phyloP scores from a whole-genome alignment of 768 basidiomycete genomes.

The Cystobasidium ongulense region DNA sequence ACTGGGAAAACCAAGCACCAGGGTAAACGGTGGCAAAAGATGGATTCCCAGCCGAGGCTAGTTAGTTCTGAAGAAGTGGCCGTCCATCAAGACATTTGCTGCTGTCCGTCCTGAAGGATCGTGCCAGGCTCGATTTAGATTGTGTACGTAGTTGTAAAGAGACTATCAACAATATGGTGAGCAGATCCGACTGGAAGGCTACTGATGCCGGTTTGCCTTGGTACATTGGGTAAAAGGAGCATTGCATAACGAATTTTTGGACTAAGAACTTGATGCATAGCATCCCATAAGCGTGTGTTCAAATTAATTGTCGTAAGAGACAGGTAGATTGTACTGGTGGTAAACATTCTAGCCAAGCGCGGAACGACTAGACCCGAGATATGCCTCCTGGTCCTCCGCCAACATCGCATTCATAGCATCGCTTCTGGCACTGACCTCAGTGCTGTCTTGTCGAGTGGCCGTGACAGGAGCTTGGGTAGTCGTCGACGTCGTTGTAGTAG shows the following conservation, averaged over 20 bases:
- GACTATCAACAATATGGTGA: no score
- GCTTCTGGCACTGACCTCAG: neutral
- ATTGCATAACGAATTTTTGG: no score
- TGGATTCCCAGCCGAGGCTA: neutral
- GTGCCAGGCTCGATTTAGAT: no score
- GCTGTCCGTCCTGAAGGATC: no score
- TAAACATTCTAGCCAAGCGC: neutral
- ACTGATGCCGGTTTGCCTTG: no score
- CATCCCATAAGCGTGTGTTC: no score
- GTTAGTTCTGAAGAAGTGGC: no score
- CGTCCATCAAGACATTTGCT: no score
- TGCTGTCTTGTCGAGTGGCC: neutral
- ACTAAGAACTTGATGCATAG: no score
- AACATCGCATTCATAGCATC: constrained; percentile 35
- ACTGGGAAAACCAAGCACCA: neutral
- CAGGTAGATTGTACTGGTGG: neutral
- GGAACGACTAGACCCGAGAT: neutral
- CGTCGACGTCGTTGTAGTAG: neutral
- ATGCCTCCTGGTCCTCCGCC: constrained; percentile 37
- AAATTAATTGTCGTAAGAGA: neutral
- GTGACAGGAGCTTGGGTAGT: neutral
- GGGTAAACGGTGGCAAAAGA: neutral
- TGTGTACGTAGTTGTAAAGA: no score
- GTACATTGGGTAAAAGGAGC: no score
- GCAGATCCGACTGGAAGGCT: no score